Evolutionary conservation across 345 rosid species (phyloP).

Genomic region (Salix caprea): DNA sequence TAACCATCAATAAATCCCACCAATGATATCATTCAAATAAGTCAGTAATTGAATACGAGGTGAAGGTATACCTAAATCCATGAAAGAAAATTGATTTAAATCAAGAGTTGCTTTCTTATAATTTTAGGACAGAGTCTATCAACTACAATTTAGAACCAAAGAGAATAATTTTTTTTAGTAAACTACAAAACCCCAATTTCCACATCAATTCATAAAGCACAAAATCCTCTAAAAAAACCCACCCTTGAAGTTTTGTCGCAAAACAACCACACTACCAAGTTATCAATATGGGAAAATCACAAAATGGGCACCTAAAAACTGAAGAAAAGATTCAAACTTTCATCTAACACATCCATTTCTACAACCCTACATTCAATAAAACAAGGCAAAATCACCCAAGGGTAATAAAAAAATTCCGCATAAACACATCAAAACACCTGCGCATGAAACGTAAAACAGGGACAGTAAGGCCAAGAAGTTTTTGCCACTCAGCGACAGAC

Average conservation of each 20-base stretch:
- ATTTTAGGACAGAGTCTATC: not conserved
- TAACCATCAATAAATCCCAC: not conserved
- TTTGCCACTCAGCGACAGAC: conserved; percentile 88
- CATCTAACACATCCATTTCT: not conserved
- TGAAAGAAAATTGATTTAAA: not conserved
- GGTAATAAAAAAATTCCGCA: too few species aligned
- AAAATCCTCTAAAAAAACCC: not conserved
- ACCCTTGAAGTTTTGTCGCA: not conserved
- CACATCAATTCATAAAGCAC: not conserved
- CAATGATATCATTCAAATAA: not conserved
- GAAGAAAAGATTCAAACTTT: not conserved
- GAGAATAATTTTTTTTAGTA: not conserved
- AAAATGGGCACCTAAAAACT: not conserved
- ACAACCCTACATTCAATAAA: not conserved
- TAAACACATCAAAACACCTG: conserved; percentile 31
- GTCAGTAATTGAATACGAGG: not conserved
- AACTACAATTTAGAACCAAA: not conserved
- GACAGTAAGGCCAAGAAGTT: conserved; percentile 87
- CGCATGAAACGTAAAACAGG: conserved; percentile 91
- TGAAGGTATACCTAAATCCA: not conserved
- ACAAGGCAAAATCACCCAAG: not conserved
- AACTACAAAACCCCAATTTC: not conserved
- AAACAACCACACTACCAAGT: too few species aligned
- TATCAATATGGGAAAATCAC: not conserved
- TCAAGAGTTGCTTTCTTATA: not conserved